Conservation (phyloP, 345 rosid genomes). For the Hibiscus tridactylites region DNA sequence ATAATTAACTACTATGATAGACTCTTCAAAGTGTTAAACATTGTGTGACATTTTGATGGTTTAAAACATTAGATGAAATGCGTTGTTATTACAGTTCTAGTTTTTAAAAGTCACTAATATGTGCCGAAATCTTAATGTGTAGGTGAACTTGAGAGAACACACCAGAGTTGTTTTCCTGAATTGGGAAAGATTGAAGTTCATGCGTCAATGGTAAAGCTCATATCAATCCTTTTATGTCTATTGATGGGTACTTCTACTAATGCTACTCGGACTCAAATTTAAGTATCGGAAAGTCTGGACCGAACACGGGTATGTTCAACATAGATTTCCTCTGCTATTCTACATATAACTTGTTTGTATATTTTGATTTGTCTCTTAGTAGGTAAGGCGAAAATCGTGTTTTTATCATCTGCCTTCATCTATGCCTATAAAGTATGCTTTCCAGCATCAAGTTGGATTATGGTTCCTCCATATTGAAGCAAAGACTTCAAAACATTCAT, state of each 20-base stretch:
- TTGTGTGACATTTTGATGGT: neutral
- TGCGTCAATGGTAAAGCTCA: constrained; percentile 38
- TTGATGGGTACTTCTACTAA: neutral
- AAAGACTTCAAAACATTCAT: constrained; percentile 16
- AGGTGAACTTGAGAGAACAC: constrained; percentile 50
- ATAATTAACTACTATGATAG: neutral
- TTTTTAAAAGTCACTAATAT: neutral
- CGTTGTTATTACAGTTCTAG: neutral
- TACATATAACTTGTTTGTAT: neutral
- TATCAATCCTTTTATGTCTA: neutral
- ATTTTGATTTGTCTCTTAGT: neutral
- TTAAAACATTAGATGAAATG: neutral
- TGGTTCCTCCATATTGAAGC: constrained; percentile 37
- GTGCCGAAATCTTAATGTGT: constrained; percentile 13
- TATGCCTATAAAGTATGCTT: constrained; percentile 40
- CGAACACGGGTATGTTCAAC: neutral
- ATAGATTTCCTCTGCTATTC: neutral
- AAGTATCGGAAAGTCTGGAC: neutral
- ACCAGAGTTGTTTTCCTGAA: constrained; percentile 33
- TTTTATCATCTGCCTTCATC: constrained; percentile 40
- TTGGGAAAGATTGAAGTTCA: constrained; percentile 39
- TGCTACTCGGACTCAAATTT: too few relatives aligned
- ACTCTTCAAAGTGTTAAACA: neutral
- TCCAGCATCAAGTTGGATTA: constrained; percentile 24
- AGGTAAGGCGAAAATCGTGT: constrained; percentile 35